Evolutionary conservation across 1,284 basidiomycete species (phyloP).

Genomic region (Cyathus olla): DNA sequence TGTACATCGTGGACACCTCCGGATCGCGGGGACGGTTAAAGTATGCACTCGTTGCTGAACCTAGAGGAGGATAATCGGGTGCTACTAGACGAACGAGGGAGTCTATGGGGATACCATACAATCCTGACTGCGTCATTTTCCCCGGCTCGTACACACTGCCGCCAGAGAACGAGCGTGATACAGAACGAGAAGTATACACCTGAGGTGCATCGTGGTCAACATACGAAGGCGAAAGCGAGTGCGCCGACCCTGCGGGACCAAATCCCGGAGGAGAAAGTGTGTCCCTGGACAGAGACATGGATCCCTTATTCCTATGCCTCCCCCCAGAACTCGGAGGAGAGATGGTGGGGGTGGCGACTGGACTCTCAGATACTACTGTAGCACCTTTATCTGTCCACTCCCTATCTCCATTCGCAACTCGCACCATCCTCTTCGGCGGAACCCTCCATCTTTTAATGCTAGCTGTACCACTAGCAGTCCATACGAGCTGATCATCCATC

Average conservation of each 20-base stretch:
- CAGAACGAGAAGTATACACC: no score
- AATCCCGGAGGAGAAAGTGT: no score
- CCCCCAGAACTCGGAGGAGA: slow-evolving; percentile 46
- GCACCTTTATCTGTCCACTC: background rate
- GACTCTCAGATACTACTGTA: no score
- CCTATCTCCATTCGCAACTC: background rate
- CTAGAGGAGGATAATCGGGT: slow-evolving; percentile 67
- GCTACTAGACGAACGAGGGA: slow-evolving; percentile 84
- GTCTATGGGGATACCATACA: slow-evolving; percentile 82
- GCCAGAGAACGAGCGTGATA: no score
- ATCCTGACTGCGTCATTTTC: slow-evolving; percentile 10
- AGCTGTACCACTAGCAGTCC: slow-evolving; percentile 91
- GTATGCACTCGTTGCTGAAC: slow-evolving; percentile 56
- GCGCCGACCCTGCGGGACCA: no score
- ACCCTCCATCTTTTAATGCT: slow-evolving; percentile 87
- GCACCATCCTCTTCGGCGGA: slow-evolving; percentile 54
- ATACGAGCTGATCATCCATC: slow-evolving; percentile 89
- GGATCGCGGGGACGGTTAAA: slow-evolving; percentile 63
- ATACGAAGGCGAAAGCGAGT: no score
- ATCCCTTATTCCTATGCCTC: no score
- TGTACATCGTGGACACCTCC: slow-evolving; percentile 87
- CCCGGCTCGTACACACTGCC: no score
- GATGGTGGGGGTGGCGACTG: background rate
- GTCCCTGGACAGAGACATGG: no score
- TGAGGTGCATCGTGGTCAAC: no score